Evolutionary conservation across 805 yeast species (phyloP), one percentile per base, ranked within the genome.

Genomic region (Sungouiozyma ichnusensis): DNA sequence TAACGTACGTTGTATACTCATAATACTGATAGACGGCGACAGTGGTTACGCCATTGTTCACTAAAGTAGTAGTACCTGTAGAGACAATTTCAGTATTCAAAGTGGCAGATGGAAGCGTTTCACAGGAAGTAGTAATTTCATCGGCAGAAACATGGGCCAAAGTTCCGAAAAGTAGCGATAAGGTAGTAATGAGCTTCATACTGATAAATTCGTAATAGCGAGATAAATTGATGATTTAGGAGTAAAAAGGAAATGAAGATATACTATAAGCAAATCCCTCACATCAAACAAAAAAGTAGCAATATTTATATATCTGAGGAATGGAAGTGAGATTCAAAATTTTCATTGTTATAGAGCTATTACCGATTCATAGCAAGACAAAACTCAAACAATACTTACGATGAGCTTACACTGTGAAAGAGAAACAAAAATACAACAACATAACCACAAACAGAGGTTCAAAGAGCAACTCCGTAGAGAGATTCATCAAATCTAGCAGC

Each of bases 31-130:
- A 39, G 11, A 54, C 46, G 1, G 47, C 54, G 11, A 49, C 40
- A 39, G 46, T 44, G 13, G 49, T 37, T 20, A 13, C 43, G 16
- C 56, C 58, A 36, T 44, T 40, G 0, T 41, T 38, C 4, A 48
- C 35, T 15, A 44, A 39, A 18, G 54, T 49, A 11, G 51, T 47
- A 0, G 55, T 49, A 4, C 40, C 37, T 2, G 48, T 33, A 8
- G 57, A 50, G 38, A 48, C 48, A 14, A 58, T 55, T 7, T 51
- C 44, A 3, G 48, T 35, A 18, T 50, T 57, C 4, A 49, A 33
- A 16, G 47, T 47, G 3, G 50, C 51, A 3, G 48, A 40, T 7
- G 57, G 51, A 16, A 54, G 37, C 7, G 49, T 39, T 14, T 45
- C 46, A 36, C 56, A 52, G 20, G 52, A 44, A 14, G 36, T 40